Conservation (phyloP, 2,329 filamentous ascomycete species). For the Zymoseptoria tritici region DNA sequence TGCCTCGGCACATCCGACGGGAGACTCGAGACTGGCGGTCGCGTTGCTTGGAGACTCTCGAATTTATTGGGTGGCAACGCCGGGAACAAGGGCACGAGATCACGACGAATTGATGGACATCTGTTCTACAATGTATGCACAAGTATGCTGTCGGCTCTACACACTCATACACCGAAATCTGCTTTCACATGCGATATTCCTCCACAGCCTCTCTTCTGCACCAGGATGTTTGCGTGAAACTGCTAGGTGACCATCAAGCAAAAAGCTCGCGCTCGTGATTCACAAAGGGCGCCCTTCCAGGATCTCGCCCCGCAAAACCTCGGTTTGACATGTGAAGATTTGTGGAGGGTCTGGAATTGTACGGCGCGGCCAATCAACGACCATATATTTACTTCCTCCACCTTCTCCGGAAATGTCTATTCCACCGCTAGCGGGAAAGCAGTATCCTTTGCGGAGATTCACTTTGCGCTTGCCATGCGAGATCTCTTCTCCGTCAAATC, state of each 20-base stretch:
- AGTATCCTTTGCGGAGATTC: background rate
- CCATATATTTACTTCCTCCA: background rate
- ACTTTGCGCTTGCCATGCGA: background rate
- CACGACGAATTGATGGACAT: background rate
- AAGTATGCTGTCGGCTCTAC: background rate
- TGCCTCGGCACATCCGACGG: background rate
- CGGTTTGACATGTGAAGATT: background rate
- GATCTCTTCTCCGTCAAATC: background rate
- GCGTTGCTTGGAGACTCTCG: no score
- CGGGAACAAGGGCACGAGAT: background rate
- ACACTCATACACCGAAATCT: background rate
- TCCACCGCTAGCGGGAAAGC: background rate
- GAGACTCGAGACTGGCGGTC: background rate
- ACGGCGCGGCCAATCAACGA: background rate
- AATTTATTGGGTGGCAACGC: background rate
- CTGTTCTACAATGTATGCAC: background rate
- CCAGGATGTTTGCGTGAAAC: background rate
- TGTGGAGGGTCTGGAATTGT: background rate
- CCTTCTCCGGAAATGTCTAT: background rate
- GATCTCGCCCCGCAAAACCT: background rate
- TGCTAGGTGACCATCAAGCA: background rate
- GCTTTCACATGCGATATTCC: background rate
- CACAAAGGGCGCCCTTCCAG: background rate
- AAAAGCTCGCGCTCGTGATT: background rate
- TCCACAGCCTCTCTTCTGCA: background rate